These are phyloP conservation scores for Aspergillus incahuasiensis DNA, from an alignment of 495 filamentous ascomycete species.

Conservation along the genomic window DNA sequence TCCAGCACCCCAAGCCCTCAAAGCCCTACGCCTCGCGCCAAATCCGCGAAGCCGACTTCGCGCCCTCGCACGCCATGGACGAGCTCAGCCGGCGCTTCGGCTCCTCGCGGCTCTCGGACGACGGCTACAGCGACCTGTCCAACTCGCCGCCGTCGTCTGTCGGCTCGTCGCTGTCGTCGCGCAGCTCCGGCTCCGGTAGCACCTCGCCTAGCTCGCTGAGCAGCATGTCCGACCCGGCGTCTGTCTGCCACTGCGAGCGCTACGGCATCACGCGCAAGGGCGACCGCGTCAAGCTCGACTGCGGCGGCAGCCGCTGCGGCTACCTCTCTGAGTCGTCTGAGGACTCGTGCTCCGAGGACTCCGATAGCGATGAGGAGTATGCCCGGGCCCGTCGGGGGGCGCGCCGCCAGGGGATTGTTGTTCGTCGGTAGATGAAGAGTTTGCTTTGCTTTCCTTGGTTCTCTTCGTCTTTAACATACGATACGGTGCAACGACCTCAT, in stretches of 20 bases:
- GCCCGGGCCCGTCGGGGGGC: constrained; percentile 41
- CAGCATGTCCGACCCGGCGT: constrained; percentile 66
- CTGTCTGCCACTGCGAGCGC: constrained; percentile 80
- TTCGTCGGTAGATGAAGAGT: constrained; percentile 45
- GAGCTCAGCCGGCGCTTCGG: constrained; percentile 71
- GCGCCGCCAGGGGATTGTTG: constrained; percentile 74
- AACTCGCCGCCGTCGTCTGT: constrained; percentile 66
- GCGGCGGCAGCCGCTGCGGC: constrained; percentile 78
- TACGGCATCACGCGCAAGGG: constrained; percentile 94
- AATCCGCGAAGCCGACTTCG: constrained; percentile 75
- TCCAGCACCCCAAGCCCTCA: constrained; percentile 83
- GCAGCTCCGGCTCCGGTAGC: constrained; percentile 65
- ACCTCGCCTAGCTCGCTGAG: constrained; percentile 67
- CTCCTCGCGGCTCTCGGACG: constrained; percentile 66
- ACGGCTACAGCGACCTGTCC: constrained; percentile 60
- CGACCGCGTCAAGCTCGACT: constrained; percentile 90
- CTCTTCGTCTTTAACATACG: background rate
- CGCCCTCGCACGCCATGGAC: constrained; percentile 61
- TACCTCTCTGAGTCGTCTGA: constrained; percentile 60
- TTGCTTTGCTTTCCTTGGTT: background rate
- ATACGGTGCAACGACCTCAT: too few species aligned
- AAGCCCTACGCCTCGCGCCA: constrained; percentile 79
- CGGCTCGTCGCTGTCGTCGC: constrained; percentile 70
- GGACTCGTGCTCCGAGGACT: constrained; percentile 44
- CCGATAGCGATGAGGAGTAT: constrained; percentile 60